Percentiles rank a stretch among this genome's conserved stretches.
Evolutionary conservation across 306 rosid genomes (phyloP).

Genomic region (Ormosia emarginata): DNA sequence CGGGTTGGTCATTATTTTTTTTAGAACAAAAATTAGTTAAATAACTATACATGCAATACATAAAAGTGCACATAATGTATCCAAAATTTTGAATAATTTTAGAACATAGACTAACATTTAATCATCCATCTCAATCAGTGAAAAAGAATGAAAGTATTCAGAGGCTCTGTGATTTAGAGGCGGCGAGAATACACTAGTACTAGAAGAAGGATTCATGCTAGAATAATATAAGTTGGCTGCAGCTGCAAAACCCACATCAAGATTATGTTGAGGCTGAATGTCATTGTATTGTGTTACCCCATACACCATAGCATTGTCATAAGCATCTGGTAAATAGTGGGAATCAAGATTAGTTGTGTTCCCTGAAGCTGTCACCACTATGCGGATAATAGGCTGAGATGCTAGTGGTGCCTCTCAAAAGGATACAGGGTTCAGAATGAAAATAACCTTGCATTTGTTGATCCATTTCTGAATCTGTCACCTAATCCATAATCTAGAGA

Average conservation of each 20-base stretch:
- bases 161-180: conserved; percentile 56
- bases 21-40: too few relatives aligned
- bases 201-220: conserved; percentile 59
- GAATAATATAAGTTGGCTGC: conserved; percentile 60
- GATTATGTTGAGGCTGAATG: conserved; percentile 59
- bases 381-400: conserved; percentile 49
- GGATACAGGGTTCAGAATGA: conserved; percentile 57
- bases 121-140: too few relatives aligned
- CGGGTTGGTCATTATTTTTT: too few relatives aligned
- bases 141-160: too few relatives aligned
- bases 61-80: too few relatives aligned
- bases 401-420: conserved; percentile 39
- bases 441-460: conserved; percentile 63
- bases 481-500: conserved; percentile 49
- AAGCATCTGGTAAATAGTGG: conserved; percentile 58
- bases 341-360: conserved; percentile 48
- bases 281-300: conserved; percentile 58
- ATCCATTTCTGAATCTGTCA: conserved; percentile 67
- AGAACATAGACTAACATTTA: too few relatives aligned
- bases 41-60: too few relatives aligned
- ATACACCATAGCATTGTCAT: conserved; percentile 62
- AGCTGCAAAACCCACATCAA: conserved; percentile 53
- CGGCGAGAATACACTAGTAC: conserved; percentile 56
- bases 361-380: conserved; percentile 62
- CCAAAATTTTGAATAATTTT: too few relatives aligned